A percentile compares a stretch with the other conserved stretches of the same genome.
Evolutionary conservation across 345 rosid genomes (phyloP).

Genomic region (Passiflora organensis): DNA sequence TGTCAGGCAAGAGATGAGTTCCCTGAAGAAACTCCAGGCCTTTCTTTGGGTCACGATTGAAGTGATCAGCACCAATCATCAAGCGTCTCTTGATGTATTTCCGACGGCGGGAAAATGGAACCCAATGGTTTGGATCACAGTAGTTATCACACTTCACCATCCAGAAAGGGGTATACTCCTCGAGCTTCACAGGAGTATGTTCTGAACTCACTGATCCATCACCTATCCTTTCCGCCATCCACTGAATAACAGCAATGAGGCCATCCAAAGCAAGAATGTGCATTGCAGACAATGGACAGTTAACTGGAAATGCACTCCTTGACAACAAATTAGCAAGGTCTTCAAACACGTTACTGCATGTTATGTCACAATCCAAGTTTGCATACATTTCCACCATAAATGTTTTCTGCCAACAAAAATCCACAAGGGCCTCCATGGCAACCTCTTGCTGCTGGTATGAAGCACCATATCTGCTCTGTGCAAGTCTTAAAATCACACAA

Average conservation of each 20-base stretch:
- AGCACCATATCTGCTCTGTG: conserved; percentile 92
- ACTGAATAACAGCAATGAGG: conserved; percentile 87
- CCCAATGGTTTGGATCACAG: conserved; percentile 81
- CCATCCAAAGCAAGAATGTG: conserved; percentile 98
- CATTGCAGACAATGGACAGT: conserved; percentile 93
- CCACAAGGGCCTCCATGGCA: conserved; percentile 99
- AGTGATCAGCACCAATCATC: conserved; percentile 99
- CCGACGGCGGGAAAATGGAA: conserved; percentile 81
- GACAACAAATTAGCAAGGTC: conserved; percentile 91
- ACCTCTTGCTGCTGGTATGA: conserved; percentile 98
- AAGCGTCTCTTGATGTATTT: conserved; percentile 93
- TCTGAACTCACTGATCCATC: conserved; percentile 64
- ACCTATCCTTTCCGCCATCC: conserved; percentile 98
- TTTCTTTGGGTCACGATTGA: conserved; percentile 97
- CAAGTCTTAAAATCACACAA: conserved; percentile 92
- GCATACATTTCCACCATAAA: conserved; percentile 99
- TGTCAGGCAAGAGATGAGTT: conserved; percentile 94
- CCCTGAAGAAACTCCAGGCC: conserved; percentile 98
- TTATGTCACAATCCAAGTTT: conserved; percentile 95
- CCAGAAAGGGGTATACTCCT: conserved; percentile 96
- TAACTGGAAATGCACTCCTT: conserved; percentile 96
- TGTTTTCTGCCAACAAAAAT: conserved; percentile 93
- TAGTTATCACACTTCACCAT: conserved; percentile 88
- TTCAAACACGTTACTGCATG: conserved; percentile 96
- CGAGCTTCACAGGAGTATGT: conserved; percentile 61